These are phyloP conservation scores for Thielaviopsis euricoi DNA, from an alignment of 2,329 filamentous ascomycete species.

Conservation along the genomic window DNA sequence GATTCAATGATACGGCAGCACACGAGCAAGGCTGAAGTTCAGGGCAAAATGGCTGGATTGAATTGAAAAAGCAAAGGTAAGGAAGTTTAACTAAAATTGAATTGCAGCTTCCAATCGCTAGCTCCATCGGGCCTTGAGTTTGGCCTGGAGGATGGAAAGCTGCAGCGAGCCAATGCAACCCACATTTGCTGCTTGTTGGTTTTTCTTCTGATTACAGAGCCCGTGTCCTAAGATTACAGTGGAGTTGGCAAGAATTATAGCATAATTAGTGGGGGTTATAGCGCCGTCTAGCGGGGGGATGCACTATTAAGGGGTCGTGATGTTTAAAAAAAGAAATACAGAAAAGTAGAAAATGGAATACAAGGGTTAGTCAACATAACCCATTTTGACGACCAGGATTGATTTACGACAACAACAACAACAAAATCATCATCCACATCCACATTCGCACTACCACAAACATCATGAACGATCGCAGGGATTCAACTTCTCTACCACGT, in stretches of 20 bases:
- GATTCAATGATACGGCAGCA: not conserved
- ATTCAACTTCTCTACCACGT: not conserved
- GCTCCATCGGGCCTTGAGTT: not conserved
- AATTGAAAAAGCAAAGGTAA: not conserved
- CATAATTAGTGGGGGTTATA: not conserved
- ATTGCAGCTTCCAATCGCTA: not conserved
- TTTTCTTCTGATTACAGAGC: no score
- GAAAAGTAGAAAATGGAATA: not conserved
- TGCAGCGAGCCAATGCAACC: not conserved
- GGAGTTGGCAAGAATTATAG: not conserved
- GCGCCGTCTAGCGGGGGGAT: not conserved
- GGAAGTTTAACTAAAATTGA: not conserved
- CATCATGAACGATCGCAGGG: conserved; percentile 2
- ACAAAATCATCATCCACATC: not conserved
- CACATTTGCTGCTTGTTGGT: not conserved
- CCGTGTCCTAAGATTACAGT: no score
- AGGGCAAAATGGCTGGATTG: not conserved
- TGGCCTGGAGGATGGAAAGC: not conserved
- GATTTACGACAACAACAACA: not conserved
- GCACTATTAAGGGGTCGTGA: not conserved
- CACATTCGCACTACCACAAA: not conserved
- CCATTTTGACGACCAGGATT: not conserved
- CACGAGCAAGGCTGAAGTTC: not conserved
- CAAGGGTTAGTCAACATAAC: not conserved
- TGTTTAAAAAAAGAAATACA: no score